These are phyloP conservation scores for Sporisorium graminicola DNA, from an alignment of 1,284 basidiomycete species.

Conservation along the genomic window DNA sequence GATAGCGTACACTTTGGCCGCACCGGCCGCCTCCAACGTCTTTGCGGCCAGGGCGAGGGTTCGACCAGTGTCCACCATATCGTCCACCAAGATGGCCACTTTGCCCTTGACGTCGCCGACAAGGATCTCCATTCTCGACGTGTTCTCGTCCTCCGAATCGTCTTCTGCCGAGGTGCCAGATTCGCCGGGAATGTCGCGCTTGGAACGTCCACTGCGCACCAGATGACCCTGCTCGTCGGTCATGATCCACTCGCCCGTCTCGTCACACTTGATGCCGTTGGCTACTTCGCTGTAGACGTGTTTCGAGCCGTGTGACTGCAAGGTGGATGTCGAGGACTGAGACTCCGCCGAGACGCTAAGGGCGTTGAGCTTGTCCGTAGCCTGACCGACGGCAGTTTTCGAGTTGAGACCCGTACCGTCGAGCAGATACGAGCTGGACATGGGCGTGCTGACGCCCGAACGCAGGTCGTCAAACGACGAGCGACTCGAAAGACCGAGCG, in stretches of 20 bases:
- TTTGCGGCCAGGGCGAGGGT: constrained; percentile 88
- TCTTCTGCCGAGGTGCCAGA: constrained; percentile 25
- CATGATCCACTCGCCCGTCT: constrained; percentile 68
- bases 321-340: constrained; percentile 7
- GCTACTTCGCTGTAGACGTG: constrained; percentile 58
- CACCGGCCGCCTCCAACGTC: constrained; percentile 88
- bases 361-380: constrained; percentile 44
- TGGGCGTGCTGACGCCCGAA: constrained; percentile 57
- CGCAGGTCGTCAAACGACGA: constrained; percentile 55
- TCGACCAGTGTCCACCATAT: constrained; percentile 96
- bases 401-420: constrained; percentile 44
- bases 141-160: constrained; percentile 69
- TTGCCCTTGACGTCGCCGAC: constrained; percentile 97
- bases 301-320: constrained; percentile 23
- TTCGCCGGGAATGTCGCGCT: constrained; percentile 23
- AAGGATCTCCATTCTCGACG: constrained; percentile 84
- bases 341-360: constrained; percentile 41
- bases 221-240: constrained; percentile 63
- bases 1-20: constrained; percentile 86
- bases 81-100: constrained; percentile 90
- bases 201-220: constrained; percentile 55
- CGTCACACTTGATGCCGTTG: constrained; percentile 70
- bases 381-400: constrained; percentile 24
- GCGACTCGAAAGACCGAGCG: constrained; percentile 37
- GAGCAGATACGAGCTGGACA: constrained; percentile 55